Percentiles rank a stretch among this genome's conserved stretches.
Evolutionary conservation across 345 rosid species (phyloP).

Genomic region (Acer saccharum): DNA sequence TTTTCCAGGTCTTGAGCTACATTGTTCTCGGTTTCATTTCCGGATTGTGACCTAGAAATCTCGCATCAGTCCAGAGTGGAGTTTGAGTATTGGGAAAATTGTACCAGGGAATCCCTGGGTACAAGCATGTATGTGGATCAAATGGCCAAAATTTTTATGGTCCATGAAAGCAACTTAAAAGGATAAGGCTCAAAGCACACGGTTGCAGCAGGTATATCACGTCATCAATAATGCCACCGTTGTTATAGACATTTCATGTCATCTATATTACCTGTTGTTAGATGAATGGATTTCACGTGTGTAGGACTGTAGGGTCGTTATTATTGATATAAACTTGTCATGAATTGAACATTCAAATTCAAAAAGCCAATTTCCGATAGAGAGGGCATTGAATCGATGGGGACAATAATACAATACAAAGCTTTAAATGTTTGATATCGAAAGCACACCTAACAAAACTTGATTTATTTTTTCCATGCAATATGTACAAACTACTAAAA

Average conservation of each 20-base stretch:
- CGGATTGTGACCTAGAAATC: too few species aligned
- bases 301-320: too few species aligned
- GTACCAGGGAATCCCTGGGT: neutral
- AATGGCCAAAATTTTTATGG: neutral
- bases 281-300: too few species aligned
- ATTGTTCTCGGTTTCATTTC: neutral
- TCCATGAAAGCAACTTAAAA: constrained; percentile 10
- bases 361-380: too few species aligned
- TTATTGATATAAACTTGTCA: neutral
- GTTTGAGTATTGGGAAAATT: neutral
- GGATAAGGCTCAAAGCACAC: constrained; percentile 1
- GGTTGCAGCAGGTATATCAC: neutral
- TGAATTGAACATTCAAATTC: neutral
- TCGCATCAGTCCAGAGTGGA: too few species aligned
- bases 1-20: neutral
- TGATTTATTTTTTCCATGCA: constrained; percentile 13
- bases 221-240: too few species aligned
- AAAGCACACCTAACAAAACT: constrained; percentile 11
- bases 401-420: constrained; percentile 11
- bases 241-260: too few species aligned
- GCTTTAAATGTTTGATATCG: constrained; percentile 16
- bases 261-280: too few species aligned
- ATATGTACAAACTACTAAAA: constrained; percentile 9
- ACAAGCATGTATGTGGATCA: neutral
- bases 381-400: constrained; percentile 1